A percentile compares a stretch with the other conserved stretches of the same genome.
These are phyloP conservation scores for Candida pseudoglaebosa DNA, from an alignment of 805 yeast genomes.

Conservation along the genomic window DNA sequence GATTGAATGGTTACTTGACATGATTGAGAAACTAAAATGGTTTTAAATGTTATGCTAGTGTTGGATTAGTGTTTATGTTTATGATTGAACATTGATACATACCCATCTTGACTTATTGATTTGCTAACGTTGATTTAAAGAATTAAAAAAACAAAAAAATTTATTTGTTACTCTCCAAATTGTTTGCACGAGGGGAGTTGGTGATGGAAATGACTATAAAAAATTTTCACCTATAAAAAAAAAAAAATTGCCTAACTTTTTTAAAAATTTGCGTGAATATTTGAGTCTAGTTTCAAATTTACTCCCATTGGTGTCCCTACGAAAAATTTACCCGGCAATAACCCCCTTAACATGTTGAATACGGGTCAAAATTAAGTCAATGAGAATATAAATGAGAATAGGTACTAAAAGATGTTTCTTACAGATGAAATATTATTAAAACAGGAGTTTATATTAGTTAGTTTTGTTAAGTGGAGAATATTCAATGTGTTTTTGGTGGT, in stretches of 20 bases:
- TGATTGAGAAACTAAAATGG: too few species aligned
- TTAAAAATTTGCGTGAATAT: slow-evolving; percentile 5
- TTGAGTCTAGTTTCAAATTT: slow-evolving; percentile 4
- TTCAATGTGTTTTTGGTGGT: too few species aligned
- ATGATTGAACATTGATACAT: slow-evolving; percentile 16
- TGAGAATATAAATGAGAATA: too few species aligned
- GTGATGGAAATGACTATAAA: not conserved
- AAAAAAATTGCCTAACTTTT: too few species aligned
- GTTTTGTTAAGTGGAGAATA: too few species aligned
- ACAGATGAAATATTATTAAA: too few species aligned
- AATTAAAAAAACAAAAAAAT: slow-evolving; percentile 15
- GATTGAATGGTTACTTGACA: too few species aligned
- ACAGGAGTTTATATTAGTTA: too few species aligned
- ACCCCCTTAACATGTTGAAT: not conserved
- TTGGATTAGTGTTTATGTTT: too few species aligned
- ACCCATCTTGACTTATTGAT: slow-evolving; percentile 31
- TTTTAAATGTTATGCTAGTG: too few species aligned
- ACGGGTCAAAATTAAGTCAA: too few species aligned
- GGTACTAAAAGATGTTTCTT: too few species aligned
- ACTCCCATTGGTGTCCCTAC: not conserved
- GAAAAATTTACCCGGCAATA: not conserved
- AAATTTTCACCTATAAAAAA: slow-evolving; percentile 4
- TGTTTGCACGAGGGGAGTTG: slow-evolving; percentile 4
- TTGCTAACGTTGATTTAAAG: slow-evolving; percentile 6
- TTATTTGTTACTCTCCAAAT: slow-evolving; percentile 5